Conservation (phyloP, 768 basidiomycete species). For the Lactarius hatsudake region DNA sequence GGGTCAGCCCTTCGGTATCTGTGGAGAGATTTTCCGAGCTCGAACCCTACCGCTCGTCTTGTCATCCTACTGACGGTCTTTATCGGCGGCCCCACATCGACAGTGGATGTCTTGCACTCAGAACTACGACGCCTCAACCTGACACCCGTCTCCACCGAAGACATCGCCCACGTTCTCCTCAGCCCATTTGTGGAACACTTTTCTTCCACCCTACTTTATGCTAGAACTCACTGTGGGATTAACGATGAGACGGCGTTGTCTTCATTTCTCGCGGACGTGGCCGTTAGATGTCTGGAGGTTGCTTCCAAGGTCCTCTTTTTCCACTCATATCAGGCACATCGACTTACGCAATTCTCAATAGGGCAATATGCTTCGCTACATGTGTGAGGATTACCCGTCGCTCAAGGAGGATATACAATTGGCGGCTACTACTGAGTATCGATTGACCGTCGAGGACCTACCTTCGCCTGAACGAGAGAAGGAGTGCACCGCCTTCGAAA, state of each 20-base stretch:
- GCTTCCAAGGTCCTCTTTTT: slow-evolving; percentile 44
- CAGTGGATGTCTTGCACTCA: slow-evolving; percentile 32
- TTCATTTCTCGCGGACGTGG: slow-evolving; percentile 56
- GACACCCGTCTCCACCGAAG: slow-evolving; percentile 52
- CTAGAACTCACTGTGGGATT: slow-evolving; percentile 43
- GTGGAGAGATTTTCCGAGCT: slow-evolving; percentile 63
- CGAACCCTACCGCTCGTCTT: slow-evolving; percentile 58
- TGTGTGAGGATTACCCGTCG: slow-evolving; percentile 47
- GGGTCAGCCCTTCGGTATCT: slow-evolving; percentile 57
- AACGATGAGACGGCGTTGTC: slow-evolving; percentile 40
- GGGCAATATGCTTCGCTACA: slow-evolving; percentile 64
- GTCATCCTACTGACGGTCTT: slow-evolving; percentile 74
- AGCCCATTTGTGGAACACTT: slow-evolving; percentile 70
- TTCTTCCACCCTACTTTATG: slow-evolving; percentile 46
- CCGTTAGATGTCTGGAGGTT: slow-evolving; percentile 55
- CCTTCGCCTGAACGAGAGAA: slow-evolving; percentile 52
- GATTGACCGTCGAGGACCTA: slow-evolving; percentile 52
- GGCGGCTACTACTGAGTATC: slow-evolving; percentile 50
- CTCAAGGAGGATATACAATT: slow-evolving; percentile 44
- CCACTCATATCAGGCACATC: neutral
- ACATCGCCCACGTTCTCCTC: slow-evolving; percentile 59
- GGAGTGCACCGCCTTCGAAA: slow-evolving; percentile 44
- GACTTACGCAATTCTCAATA: slow-evolving; percentile 32
- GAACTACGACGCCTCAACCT: slow-evolving; percentile 57
- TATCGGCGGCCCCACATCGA: slow-evolving; percentile 34